Evolutionary conservation across 202 grass and related monocot genomes (phyloP), one percentile per base, ranked within the genome.

Genomic region (Digitaria exilis): DNA sequence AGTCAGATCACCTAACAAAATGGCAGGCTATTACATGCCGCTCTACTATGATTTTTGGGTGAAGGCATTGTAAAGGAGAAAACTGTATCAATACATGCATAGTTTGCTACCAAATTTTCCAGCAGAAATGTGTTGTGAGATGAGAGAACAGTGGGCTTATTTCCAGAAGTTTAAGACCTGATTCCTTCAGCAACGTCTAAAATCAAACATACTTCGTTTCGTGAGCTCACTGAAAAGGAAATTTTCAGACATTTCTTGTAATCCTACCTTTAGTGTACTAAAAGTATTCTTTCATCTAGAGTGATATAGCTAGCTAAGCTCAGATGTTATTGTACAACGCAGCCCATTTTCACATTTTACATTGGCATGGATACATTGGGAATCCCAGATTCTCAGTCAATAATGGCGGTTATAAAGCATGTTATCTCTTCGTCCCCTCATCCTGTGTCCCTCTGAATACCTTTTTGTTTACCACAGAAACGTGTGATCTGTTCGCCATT

Each of bases 91-190:
- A 31, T 64, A 28, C 34, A 39, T 68, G 4, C 17, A 31, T 29
- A 42, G 43, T 51, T 67, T 84, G 1, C 32, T 66, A 45, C 9
- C 10, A 16, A 52, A 81, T 59, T 59, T 72, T 3, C 13, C 9
- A 44, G 52, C 24, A 68, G 3, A 82, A 71, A 55, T 44, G 52
- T 62, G 43, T 51, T 76, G n/a, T n/a, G n/a, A n/a, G n/a, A 65
- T 22, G 21, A 71, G 54, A 81, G 26, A 39, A 25, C 10, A 31
- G 6, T 51, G 24, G 51, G 2, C 16, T 76, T 71, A 39, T 11
- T 52, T 69, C 15, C 14, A 43, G 42, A 75, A 69, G 39, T 19
- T 69, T 44, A 16, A 64, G 42, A 2, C n/a, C 34, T 75, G 31
- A 19, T 65, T 9, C 22, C 9, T 1, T 6, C 16, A 5, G 15